Conservation (phyloP, 202 grass and related monocot genomes). For the Dendrocalamus latiflorus region DNA sequence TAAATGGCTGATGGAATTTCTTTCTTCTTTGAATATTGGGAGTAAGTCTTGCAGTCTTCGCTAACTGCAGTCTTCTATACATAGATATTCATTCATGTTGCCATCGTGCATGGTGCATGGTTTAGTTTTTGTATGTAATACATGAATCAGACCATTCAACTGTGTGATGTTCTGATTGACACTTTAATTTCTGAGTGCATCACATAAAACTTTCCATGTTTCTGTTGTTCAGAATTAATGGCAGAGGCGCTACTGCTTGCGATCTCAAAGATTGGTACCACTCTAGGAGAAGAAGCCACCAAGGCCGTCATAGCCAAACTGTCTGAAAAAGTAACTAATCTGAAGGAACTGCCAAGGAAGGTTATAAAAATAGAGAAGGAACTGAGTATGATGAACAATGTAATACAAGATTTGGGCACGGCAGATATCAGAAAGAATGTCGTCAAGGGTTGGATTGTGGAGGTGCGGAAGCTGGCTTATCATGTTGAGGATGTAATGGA, state of each 20-base stretch:
- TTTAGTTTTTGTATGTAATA: no score
- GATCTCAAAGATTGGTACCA: neutral
- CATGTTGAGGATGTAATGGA: slow-evolving; percentile 47
- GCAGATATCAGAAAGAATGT: neutral
- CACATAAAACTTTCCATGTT: no score
- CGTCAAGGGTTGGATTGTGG: slow-evolving; percentile 19
- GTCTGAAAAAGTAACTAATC: neutral
- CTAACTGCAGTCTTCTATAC: no score
- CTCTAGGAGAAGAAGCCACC: neutral
- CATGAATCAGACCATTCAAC: no score
- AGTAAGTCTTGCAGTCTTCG: no score
- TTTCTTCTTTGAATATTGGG: no score
- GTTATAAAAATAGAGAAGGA: neutral
- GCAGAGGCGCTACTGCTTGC: neutral
- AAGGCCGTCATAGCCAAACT: neutral
- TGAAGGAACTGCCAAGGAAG: neutral
- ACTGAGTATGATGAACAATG: neutral
- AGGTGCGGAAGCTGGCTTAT: slow-evolving; percentile 19
- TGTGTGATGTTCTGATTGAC: no score
- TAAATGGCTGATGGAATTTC: no score
- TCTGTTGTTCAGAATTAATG: neutral
- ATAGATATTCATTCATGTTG: no score
- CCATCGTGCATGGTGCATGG: no score
- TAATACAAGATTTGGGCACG: neutral
- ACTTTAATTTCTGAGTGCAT: no score